Base-by-base conservation (phyloP, 306 rosid genomes). In the Quercus aquifolioides region DNA sequence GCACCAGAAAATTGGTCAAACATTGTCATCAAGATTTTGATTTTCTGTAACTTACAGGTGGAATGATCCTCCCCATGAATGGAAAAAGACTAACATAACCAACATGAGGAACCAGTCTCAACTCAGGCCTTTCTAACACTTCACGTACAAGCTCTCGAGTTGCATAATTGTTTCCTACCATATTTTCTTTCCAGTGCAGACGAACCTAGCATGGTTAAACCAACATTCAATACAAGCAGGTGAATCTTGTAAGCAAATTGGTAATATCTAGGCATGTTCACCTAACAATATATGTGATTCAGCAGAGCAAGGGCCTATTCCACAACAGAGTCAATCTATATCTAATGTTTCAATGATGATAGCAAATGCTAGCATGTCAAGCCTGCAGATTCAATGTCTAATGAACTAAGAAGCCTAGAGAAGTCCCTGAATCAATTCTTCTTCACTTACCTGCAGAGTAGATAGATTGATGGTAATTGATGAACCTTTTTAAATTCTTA, bases 61-160 rank as follows among this genome's bases (percentile, higher is more conserved):
- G 98, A 85, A 95, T 93, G 82, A 91, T 87, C 87, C 81, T 90
- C 74, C 79, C 87, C 91, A 92, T 92, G 90, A 94, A 85, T 4
- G 99, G 98, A 87, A 92, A 92, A 81, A 94, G 89, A 86, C 89
- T 87, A 78, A 91, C 95, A 72, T 90, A 89, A 62, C 98, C 97
- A 76, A 94, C 62, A 72, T 93, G 98, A 85, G 99, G 99, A 84
- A 93, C 99, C 74, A 89, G 84, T 83, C 93, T 85, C 85, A 89
- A 83, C 62, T 73, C 69, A 23, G 99, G 98, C n/a, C 52, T 82
- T 84, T 86, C 93, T 26, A 68, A 71, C 33, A 93, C 96, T 77
- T 84, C 93, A 10, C 96, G 92, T 54, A 90, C 79, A 74, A 95
- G 90, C 81, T 88, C 90, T 67, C 91, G 91, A 76, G 87, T 69